phyloP scores from a whole-genome alignment of 768 basidiomycete species.

The Termitomyces titanicus region DNA sequence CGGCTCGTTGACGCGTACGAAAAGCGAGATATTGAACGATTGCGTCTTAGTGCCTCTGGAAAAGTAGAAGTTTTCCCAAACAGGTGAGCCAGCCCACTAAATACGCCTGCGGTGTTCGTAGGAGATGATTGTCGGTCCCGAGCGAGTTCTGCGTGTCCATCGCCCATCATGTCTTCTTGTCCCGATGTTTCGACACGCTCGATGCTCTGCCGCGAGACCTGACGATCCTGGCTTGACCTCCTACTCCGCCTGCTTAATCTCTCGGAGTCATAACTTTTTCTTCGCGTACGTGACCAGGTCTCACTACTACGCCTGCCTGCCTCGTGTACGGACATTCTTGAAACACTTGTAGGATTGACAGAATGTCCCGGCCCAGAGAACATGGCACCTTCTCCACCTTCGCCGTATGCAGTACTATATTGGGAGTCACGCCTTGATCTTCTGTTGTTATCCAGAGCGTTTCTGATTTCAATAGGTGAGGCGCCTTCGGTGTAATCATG shows the following conservation, averaged over 20 bases:
- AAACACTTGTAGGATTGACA: constrained; percentile 74
- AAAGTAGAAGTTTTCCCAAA: constrained; percentile 50
- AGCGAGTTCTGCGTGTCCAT: constrained; percentile 19
- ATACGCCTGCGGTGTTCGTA: constrained; percentile 41
- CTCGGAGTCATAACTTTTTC: constrained; percentile 48
- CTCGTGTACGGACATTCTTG: constrained; percentile 70
- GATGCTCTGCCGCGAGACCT: constrained; percentile 35
- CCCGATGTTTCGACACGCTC: constrained; percentile 26
- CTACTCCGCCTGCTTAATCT: constrained; percentile 30
- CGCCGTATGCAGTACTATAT: constrained; percentile 53
- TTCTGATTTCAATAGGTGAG: constrained; percentile 66
- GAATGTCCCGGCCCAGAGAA: constrained; percentile 75
- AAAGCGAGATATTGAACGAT: constrained; percentile 55
- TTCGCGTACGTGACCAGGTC: constrained; percentile 43
- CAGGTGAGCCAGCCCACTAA: constrained; percentile 65
- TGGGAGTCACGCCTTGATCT: constrained; percentile 67
- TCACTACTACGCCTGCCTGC: constrained; percentile 55
- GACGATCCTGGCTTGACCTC: constrained; percentile 45
- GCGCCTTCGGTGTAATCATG: constrained; percentile 89
- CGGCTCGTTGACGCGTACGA: constrained; percentile 50
- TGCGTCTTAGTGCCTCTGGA: constrained; percentile 32
- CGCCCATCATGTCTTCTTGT: constrained; percentile 28
- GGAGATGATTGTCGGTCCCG: constrained; percentile 29
- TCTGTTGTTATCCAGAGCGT: constrained; percentile 49
- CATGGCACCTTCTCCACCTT: constrained; percentile 60